These are phyloP conservation scores for Phaeoacremonium minimum DNA, from an alignment of 2,329 filamentous ascomycete genomes.

Conservation along the genomic window DNA sequence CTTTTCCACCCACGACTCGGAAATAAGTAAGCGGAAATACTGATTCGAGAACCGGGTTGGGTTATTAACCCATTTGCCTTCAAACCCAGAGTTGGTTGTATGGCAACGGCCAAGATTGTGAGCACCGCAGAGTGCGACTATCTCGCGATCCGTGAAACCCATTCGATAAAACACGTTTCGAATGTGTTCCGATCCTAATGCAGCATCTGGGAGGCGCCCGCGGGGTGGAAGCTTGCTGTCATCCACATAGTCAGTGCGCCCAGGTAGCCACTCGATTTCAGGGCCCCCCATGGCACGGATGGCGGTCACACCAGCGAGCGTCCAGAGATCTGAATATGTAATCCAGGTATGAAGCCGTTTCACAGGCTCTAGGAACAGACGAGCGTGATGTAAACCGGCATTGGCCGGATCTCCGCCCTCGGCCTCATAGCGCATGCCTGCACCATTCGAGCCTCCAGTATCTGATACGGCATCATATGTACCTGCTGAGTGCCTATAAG, in stretches of 20 bases:
- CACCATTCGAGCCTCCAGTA: slow-evolving; percentile 61
- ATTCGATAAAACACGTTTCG: slow-evolving; percentile 92
- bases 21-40: slow-evolving; percentile 26
- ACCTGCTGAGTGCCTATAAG: slow-evolving; percentile 55
- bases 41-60: slow-evolving; percentile 31
- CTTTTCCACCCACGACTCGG: slow-evolving; percentile 34
- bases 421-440: slow-evolving; percentile 61
- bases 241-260: slow-evolving; percentile 59
- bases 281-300: slow-evolving; percentile 59
- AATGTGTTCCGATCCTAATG: slow-evolving; percentile 75
- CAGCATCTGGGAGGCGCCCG: slow-evolving; percentile 67
- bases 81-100: slow-evolving; percentile 37
- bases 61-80: slow-evolving; percentile 30
- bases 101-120: slow-evolving; percentile 80
- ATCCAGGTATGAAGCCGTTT: slow-evolving; percentile 58
- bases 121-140: slow-evolving; percentile 82
- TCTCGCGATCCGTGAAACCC: slow-evolving; percentile 97
- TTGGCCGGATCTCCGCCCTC: slow-evolving; percentile 63
- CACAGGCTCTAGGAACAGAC: slow-evolving; percentile 59
- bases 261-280: slow-evolving; percentile 49
- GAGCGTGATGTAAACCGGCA: slow-evolving; percentile 59
- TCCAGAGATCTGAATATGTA: slow-evolving; percentile 64
- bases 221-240: slow-evolving; percentile 54
- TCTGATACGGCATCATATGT: slow-evolving; percentile 56
- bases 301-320: slow-evolving; percentile 54